Base-by-base conservation (phyloP, 140 eudicot species). In the Senecio squalidus region DNA sequence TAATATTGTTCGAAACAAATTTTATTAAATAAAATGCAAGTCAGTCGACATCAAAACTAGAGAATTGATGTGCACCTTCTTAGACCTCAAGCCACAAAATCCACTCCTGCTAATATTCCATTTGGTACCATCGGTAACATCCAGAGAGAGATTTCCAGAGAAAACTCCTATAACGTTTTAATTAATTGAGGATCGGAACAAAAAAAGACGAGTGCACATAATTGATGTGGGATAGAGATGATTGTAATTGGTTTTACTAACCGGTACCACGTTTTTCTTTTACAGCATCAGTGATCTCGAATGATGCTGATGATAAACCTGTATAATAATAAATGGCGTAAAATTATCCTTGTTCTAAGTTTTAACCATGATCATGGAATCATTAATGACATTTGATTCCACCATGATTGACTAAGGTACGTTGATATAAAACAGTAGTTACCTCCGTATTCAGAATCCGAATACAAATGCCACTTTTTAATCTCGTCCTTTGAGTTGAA, bases 361-460 rank as follows among this genome's bases (percentile, higher is more conserved):
- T n/a, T n/a, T n/a, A n/a, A n/a, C n/a, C n/a, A n/a, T n/a, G n/a
- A n/a, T n/a, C n/a, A n/a, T n/a, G n/a, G n/a, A n/a, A n/a, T n/a
- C n/a, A n/a, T n/a, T n/a, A n/a, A n/a, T n/a, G n/a, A n/a, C n/a
- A n/a, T n/a, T n/a, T n/a, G n/a, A n/a, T n/a, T n/a, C n/a, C n/a
- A n/a, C n/a, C 0, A 24, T 38, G 29, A 30, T 36, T 39, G 60
- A 16, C 29, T 27, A 51, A 4, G 11, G 51, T 46, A 58, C 1
- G 34, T 60, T 5, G 27, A 38, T 59, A 50, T n/a, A 39, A 50
- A 60, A 30, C 26, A 49, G 23, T 27, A 17, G 60, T 22, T 24
- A 86, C 96, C 98, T 86, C 96, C 96, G 40, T 80, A 91, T 75
- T 86, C 94, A 71, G 98, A 91, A 70, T 91, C 98, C 39, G 98